Conservation (phyloP, 2,329 filamentous ascomycete genomes). For the Nothopassalora personata region DNA sequence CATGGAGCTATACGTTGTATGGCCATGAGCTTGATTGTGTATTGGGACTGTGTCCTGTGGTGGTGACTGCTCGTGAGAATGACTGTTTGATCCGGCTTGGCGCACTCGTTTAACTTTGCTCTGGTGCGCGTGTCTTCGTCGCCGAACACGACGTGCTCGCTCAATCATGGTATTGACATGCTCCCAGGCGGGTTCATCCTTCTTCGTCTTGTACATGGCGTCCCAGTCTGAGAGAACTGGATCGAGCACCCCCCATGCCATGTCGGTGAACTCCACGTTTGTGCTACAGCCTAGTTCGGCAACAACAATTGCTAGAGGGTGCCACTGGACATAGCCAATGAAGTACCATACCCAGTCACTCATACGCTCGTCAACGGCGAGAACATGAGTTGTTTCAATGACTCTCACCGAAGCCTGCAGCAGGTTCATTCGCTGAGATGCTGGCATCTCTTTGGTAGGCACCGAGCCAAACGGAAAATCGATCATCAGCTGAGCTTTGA, state of each 20-base stretch:
- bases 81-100: conserved; percentile 3
- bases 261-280: conserved; percentile 19
- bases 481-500: conserved; percentile 26
- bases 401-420: conserved; percentile 24
- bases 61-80: not conserved
- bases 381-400: conserved; percentile 20
- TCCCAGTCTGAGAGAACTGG: conserved; percentile 25
- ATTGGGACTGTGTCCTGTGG: not conserved
- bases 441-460: conserved; percentile 19
- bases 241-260: conserved; percentile 27
- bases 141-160: conserved; percentile 17
- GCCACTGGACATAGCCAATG: conserved; percentile 27
- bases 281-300: conserved; percentile 24
- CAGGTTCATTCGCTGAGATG: conserved; percentile 17
- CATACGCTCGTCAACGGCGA: conserved; percentile 17
- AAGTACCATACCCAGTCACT: conserved; percentile 25
- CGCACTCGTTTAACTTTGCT: not conserved
- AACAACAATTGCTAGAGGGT: conserved; percentile 26
- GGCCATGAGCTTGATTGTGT: not conserved
- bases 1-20: not conserved
- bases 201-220: conserved; percentile 18
- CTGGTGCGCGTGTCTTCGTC: conserved; percentile 1
- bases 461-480: conserved; percentile 23
- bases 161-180: conserved; percentile 27
- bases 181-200: conserved; percentile 25